Base-by-base conservation (phyloP, 108 stramenopile species). In the Nitzschia putrida region DNA sequence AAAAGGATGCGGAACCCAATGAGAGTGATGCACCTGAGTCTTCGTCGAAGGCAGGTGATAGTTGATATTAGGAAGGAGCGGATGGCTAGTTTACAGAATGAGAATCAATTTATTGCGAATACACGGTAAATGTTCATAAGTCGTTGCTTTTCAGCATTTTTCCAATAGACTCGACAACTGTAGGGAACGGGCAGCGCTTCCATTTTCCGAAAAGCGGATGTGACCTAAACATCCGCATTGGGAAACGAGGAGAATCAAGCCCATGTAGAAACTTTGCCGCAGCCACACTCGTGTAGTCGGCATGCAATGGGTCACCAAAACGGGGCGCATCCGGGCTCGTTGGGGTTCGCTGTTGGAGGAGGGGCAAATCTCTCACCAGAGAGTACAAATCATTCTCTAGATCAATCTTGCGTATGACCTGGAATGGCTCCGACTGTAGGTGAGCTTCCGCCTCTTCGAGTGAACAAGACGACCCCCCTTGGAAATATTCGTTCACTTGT, bases 221-320 rank as follows among this genome's bases (percentile, higher is more conserved):
- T 25, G 51, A 61, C 10, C 80, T 77, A 61, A 84, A 86, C 24
- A 53, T 25, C 23, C 55, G 60, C 39, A 81, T 61, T n/a, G 84
- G 84, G 26, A 80, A 67, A 0, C 84, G 71, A 37, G 86, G 79
- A 0, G 88, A 60, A 55, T 83, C 90, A 10, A 93, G 86, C 8
- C 83, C 90, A 74, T 95, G 91, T 13, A 95, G 71, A 26, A 93
- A 78, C 68, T 93, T 93, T 0, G 94, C 76, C 41, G 87, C 53
- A 24, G 79, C 79, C 16, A 90, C 69, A 13, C 86, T 71, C 23
- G 85, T 81, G 75, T 94, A 94, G 64, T 91, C 90, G 7, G 44
- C 11, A 24, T 57, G 60, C 0, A 34, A 39, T 11, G 58, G 49
- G 9, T 79, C 74, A 41, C 73, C 76, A 67, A 90, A 41, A 21